Percentiles rank a stretch among this genome's conserved stretches.
Evolutionary conservation across 1,284 basidiomycete genomes (phyloP).

Genomic region (Melampsora americana): DNA sequence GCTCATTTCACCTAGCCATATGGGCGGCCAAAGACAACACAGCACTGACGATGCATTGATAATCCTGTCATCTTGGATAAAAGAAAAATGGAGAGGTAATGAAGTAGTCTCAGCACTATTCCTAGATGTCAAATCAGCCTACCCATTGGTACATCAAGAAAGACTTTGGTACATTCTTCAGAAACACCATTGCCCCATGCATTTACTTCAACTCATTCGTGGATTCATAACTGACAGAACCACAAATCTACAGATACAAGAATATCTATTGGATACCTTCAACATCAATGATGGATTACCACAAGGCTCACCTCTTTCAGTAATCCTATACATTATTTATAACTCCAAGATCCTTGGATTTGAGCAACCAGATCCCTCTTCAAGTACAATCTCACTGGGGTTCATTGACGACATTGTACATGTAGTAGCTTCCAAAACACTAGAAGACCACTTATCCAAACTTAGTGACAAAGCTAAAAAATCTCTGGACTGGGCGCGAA

Average conservation of each 20-base stretch:
- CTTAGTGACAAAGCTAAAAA: background rate
- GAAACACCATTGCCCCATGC: background rate
- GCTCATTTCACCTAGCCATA: background rate
- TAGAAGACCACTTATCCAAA: background rate
- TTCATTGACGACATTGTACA: conserved; percentile 28
- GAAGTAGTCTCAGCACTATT: conserved; percentile 4
- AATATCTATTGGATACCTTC: background rate
- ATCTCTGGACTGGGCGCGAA: background rate
- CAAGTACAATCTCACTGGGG: background rate
- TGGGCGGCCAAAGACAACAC: background rate
- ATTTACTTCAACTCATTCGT: background rate
- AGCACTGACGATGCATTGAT: background rate
- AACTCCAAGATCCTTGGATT: background rate
- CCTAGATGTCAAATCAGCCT: conserved; percentile 19
- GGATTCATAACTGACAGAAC: background rate
- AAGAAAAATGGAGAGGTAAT: background rate
- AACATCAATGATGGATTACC: background rate
- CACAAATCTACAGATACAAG: background rate
- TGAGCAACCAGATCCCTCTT: background rate
- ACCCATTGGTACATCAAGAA: background rate
- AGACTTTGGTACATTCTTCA: background rate
- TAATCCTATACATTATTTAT: conserved; percentile 24
- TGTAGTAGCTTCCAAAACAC: background rate
- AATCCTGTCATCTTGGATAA: conserved; percentile 9
- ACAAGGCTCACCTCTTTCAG: conserved; percentile 21